A percentile compares a stretch with the other conserved stretches of the same genome.
Evolutionary conservation across 495 filamentous ascomycete species (phyloP).

Genomic region (Xylaria scruposa): DNA sequence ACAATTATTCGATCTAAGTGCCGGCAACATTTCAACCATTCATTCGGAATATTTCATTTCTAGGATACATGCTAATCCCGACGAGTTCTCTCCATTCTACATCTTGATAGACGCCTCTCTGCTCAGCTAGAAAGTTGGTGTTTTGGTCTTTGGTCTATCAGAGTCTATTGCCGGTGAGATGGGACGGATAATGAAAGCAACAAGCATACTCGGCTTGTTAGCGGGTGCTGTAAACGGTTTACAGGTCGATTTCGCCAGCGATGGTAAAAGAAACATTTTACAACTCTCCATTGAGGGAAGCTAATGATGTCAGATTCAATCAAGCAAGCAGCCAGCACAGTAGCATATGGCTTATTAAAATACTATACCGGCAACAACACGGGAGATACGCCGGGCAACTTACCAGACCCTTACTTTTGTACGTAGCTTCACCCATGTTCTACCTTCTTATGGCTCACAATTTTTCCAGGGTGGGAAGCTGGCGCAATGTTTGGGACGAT

Average conservation of each 20-base stretch:
- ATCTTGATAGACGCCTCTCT: not conserved
- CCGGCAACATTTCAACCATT: not conserved
- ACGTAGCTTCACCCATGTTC: slow-evolving; percentile 21
- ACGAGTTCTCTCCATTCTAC: not conserved
- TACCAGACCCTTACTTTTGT: slow-evolving; percentile 79
- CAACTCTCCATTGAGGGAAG: not conserved
- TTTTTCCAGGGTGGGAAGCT: slow-evolving; percentile 69
- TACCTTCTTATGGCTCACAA: slow-evolving; percentile 23
- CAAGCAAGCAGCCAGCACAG: slow-evolving; percentile 51
- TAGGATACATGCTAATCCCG: not conserved
- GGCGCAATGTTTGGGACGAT: slow-evolving; percentile 78
- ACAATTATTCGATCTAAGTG: not conserved
- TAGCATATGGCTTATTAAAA: slow-evolving; percentile 53
- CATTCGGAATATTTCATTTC: not conserved
- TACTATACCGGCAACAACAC: slow-evolving; percentile 76
- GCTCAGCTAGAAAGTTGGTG: not conserved
- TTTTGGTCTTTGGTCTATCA: not conserved
- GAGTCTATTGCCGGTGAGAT: not conserved
- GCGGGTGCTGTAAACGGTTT: slow-evolving; percentile 5
- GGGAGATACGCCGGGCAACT: slow-evolving; percentile 73
- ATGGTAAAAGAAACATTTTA: not conserved
- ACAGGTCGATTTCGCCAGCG: slow-evolving; percentile 21
- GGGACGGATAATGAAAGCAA: slow-evolving; percentile 6
- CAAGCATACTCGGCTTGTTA: slow-evolving; percentile 12
- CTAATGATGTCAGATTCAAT: slow-evolving; percentile 44